These are phyloP conservation scores for Dothiorella sarmentorum DNA, from an alignment of 2,329 filamentous ascomycete species.

Conservation along the genomic window DNA sequence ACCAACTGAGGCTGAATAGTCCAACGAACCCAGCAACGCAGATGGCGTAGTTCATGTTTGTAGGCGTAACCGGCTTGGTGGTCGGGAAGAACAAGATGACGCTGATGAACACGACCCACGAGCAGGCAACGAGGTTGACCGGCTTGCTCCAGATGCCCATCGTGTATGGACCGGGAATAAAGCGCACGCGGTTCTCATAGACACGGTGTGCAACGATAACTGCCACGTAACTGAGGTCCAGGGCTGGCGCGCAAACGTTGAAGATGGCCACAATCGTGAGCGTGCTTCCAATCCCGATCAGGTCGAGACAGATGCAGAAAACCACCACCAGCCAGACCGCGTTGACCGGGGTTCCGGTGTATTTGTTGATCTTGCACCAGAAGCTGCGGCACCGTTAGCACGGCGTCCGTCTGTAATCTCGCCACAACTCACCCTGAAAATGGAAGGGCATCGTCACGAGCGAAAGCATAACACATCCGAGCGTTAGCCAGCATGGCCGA, in stretches of 20 bases:
- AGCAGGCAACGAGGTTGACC: slow-evolving; percentile 55
- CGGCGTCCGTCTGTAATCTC: not conserved
- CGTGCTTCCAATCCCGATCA: slow-evolving; percentile 51
- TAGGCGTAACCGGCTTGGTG: slow-evolving; percentile 40
- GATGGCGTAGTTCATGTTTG: slow-evolving; percentile 50
- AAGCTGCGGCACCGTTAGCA: slow-evolving; percentile 35
- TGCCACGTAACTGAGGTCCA: slow-evolving; percentile 56
- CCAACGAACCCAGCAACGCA: slow-evolving; percentile 49
- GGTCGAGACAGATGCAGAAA: slow-evolving; percentile 52
- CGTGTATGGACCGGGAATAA: slow-evolving; percentile 57
- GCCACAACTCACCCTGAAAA: slow-evolving; percentile 50
- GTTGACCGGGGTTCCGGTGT: slow-evolving; percentile 59
- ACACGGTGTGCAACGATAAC: slow-evolving; percentile 58
- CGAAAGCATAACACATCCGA: slow-evolving; percentile 60
- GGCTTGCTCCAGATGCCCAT: slow-evolving; percentile 55
- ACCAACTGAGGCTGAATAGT: slow-evolving; percentile 44
- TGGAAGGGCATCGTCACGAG: slow-evolving; percentile 58
- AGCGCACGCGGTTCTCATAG: slow-evolving; percentile 51
- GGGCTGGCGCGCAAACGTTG: slow-evolving; percentile 46
- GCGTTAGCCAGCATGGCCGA: slow-evolving; percentile 63
- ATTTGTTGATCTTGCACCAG: slow-evolving; percentile 51
- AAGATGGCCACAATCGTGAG: slow-evolving; percentile 50
- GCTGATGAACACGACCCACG: slow-evolving; percentile 62
- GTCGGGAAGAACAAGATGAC: slow-evolving; percentile 55
- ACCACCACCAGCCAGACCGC: slow-evolving; percentile 62